Base-by-base conservation (phyloP, 352 stramenopile species). In the Pythium aphanidermatum region DNA sequence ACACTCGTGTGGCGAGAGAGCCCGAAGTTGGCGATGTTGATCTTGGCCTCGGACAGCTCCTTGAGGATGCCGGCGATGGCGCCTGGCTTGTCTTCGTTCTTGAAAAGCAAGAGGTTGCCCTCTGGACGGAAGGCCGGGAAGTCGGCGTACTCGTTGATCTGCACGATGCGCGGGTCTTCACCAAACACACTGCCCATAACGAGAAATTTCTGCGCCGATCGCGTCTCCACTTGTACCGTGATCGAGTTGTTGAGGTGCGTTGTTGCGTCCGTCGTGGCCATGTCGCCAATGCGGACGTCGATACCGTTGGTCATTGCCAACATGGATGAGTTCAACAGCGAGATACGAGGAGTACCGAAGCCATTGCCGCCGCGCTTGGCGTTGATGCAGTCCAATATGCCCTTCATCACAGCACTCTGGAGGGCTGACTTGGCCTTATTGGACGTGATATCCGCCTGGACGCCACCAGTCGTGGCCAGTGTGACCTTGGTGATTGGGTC, bases 21-120 rank as follows among this genome's bases (percentile, higher is more conserved):
- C 13, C 80, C 80, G 34, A 92, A 83, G 65, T 86, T 86, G 37
- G 80, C 80, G 42, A 92, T 88, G 58, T 92, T 92, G 70, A 92
- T 86, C 45, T 87, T 64, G 28, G 76, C 67, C 28, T 73, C 51
- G 28, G 69, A 61, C 26, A 92, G 62, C 40, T 86, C 71, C 32
- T 76, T 70, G 14, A 92, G 59, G 19, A 92, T 82, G 11, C 70
- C 70, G 4, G 74, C 75, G 55, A 92, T 90, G 16, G 78, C 80
- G 43, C 80, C 80, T 6, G 80, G 80, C 21, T 72, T 70, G 58
- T 92, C 80, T 39, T 90, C 58, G 60, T 92, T 92, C 62, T 85
- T 84, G 57, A 92, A 90, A 17, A 90, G 64, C 27, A 92, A 61
- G 32, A 92, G 46, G 51, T 88, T 92, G 20, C 80, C 80, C 34